A percentile compares a stretch with the other conserved stretches of the same genome.
Conservation (phyloP, 441 rosid genomes). For the Pelargonium australe region DNA sequence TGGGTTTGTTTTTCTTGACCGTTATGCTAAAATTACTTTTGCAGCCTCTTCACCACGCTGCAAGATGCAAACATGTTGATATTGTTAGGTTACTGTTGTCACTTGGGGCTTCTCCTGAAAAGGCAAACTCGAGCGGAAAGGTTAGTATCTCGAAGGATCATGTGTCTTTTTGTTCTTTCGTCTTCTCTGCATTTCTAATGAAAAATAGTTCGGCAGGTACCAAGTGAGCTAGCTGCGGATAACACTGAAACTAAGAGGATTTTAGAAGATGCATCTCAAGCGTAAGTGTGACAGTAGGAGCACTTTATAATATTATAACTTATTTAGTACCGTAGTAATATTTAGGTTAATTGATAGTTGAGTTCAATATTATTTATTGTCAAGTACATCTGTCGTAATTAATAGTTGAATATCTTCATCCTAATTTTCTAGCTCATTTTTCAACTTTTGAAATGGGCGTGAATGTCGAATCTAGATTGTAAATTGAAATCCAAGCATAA, state of each 20-base stretch:
- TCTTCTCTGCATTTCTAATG: constrained; percentile 14
- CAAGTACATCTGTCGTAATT: too few species aligned
- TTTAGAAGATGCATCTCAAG: constrained; percentile 41
- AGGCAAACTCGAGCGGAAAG: constrained; percentile 51
- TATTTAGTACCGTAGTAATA: too few species aligned
- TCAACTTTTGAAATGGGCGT: too few species aligned
- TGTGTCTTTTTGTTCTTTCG: neutral
- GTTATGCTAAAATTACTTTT: constrained; percentile 9
- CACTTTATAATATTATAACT: too few species aligned
- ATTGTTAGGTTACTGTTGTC: constrained; percentile 57
- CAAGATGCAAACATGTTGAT: constrained; percentile 69
- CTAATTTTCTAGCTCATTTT: too few species aligned
- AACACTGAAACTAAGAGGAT: constrained; percentile 54
- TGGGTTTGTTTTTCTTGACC: neutral
- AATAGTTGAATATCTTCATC: too few species aligned
- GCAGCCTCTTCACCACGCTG: constrained; percentile 92
- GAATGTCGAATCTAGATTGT: too few species aligned
- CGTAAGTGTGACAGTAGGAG: constrained; percentile 24
- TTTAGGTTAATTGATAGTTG: too few species aligned
- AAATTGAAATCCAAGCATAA: too few species aligned
- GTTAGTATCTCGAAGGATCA: constrained; percentile 29
- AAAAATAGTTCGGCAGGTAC: constrained; percentile 41
- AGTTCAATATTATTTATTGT: too few species aligned
- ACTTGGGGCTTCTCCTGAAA: constrained; percentile 56
- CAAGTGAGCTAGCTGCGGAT: constrained; percentile 61